phyloP scores from a whole-genome alignment of 345 rosid genomes.

The Citrus australasica region DNA sequence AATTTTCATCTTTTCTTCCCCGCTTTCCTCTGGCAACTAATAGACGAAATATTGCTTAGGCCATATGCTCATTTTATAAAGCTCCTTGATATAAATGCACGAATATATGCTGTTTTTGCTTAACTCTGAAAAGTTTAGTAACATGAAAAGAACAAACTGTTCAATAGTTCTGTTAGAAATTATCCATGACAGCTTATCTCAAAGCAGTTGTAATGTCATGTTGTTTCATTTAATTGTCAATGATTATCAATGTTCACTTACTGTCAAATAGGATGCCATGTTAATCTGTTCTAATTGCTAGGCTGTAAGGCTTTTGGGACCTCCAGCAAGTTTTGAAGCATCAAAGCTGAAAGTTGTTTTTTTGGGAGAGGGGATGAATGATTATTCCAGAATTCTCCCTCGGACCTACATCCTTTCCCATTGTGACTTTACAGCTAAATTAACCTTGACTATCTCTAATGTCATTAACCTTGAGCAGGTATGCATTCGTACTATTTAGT shows the following conservation, averaged over 20 bases:
- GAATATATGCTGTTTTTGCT: neutral
- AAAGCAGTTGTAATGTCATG: neutral
- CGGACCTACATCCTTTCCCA: conserved; percentile 84
- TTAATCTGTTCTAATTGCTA: conserved; percentile 18
- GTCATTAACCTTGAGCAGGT: conserved; percentile 82
- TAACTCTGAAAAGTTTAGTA: neutral
- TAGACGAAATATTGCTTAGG: neutral
- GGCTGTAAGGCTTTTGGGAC: conserved; percentile 76
- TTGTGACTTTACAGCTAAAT: conserved; percentile 87
- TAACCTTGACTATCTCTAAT: conserved; percentile 73
- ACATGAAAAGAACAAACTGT: neutral
- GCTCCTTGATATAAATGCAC: neutral
- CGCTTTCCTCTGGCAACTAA: neutral
- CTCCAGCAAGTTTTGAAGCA: conserved; percentile 80
- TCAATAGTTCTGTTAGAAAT: neutral
- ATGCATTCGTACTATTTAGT: conserved; percentile 1
- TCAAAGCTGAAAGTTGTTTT: conserved; percentile 78
- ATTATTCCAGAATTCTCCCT: conserved; percentile 50
- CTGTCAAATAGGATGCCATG: conserved; percentile 4
- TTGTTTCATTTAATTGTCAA: neutral
- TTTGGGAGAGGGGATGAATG: conserved; percentile 32
- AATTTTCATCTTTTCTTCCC: neutral
- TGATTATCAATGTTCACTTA: neutral
- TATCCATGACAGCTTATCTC: neutral
- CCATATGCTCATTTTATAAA: neutral